Percentiles rank a stretch among this genome's conserved stretches.
These are phyloP conservation scores for Cinnamomum micranthum DNA, from an alignment of 164 flowering plant genomes.

Conservation along the genomic window DNA sequence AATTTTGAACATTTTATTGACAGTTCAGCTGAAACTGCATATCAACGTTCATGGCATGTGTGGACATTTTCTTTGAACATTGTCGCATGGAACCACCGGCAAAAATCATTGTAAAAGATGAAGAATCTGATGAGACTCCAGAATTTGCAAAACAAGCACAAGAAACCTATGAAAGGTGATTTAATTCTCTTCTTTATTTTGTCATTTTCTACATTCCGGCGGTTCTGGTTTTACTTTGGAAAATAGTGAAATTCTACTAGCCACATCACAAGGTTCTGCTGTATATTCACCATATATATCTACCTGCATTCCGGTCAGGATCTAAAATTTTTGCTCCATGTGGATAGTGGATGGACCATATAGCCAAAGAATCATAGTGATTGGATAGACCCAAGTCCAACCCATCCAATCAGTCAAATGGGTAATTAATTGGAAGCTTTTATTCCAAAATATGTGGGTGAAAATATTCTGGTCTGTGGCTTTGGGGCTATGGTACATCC, in stretches of 20 bases:
- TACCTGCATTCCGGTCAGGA: too few relatives aligned
- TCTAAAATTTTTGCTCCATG: too few relatives aligned
- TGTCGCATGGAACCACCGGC: constrained; percentile 47
- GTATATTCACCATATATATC: too few relatives aligned
- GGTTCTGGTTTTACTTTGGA: too few relatives aligned
- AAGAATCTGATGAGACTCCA: constrained; percentile 40
- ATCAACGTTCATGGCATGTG: constrained; percentile 55
- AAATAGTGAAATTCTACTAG: too few relatives aligned
- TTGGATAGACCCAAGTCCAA: too few relatives aligned
- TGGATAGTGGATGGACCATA: too few relatives aligned
- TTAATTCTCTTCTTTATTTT: background rate
- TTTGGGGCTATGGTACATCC: background rate
- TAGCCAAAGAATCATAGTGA: too few relatives aligned
- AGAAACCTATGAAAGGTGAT: constrained; percentile 48
- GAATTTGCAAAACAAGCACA: constrained; percentile 35
- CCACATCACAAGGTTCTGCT: too few relatives aligned
- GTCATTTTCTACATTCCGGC: too few relatives aligned
- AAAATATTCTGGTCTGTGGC: background rate
- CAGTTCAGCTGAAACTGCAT: constrained; percentile 39
- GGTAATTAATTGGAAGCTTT: too few relatives aligned
- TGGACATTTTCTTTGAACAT: constrained; percentile 61
- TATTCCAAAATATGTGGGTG: background rate
- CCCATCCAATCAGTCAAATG: too few relatives aligned
- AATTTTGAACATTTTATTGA: constrained; percentile 46
- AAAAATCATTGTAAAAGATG: constrained; percentile 49